Evolutionary conservation across 164 flowering plant species (phyloP).

Genomic region (Umbellularia californica): DNA sequence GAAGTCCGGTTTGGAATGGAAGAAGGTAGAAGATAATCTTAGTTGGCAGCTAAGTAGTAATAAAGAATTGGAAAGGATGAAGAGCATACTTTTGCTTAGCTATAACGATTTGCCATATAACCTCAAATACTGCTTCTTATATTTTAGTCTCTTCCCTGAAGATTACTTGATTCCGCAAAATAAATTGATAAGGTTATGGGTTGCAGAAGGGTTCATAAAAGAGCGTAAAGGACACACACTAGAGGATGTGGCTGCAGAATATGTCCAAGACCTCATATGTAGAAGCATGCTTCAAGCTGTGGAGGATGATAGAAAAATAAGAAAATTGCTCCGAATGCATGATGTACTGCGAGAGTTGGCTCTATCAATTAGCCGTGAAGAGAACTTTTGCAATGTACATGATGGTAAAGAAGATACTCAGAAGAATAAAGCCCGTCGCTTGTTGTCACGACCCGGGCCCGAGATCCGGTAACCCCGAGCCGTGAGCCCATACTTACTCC

Average conservation of each 20-base stretch:
- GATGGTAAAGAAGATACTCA: background rate
- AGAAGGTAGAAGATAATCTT: too few relatives aligned
- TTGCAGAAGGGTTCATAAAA: slow-evolving; percentile 22
- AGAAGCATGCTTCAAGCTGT: slow-evolving; percentile 14
- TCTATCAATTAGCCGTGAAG: slow-evolving; percentile 2
- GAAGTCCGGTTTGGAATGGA: slow-evolving; percentile 10
- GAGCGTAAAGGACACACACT: background rate
- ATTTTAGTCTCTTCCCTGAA: slow-evolving; percentile 19
- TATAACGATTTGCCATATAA: slow-evolving; percentile 11
- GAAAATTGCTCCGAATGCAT: slow-evolving; percentile 8
- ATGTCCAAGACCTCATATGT: slow-evolving; percentile 7
- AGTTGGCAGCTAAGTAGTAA: slow-evolving; percentile 13
- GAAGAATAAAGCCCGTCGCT: background rate
- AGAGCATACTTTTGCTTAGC: slow-evolving; percentile 8
- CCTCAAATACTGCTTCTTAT: slow-evolving; percentile 21
- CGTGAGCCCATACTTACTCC: too few relatives aligned
- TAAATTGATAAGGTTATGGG: slow-evolving; percentile 18
- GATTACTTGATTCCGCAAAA: slow-evolving; percentile 8
- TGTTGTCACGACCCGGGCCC: too few relatives aligned
- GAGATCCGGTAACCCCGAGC: too few relatives aligned
- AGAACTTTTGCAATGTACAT: background rate
- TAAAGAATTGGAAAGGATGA: background rate
- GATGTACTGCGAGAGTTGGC: slow-evolving; percentile 18
- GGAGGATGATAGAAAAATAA: background rate
- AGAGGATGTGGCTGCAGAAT: slow-evolving; percentile 8